phyloP scores from a whole-genome alignment of 495 filamentous ascomycete genomes.

The Penicillium herquei region DNA sequence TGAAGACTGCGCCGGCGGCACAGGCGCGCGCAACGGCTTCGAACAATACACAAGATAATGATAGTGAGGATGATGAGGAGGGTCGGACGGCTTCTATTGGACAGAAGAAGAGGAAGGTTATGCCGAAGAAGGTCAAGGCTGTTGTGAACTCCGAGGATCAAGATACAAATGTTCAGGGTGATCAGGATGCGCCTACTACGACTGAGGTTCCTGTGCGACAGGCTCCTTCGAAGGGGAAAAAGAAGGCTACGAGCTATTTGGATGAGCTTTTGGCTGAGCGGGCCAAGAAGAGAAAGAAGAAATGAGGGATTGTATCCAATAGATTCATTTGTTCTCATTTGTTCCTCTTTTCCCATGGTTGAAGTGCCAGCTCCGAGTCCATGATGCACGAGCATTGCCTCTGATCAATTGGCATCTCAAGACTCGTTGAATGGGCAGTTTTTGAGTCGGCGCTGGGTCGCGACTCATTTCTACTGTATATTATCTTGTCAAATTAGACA shows the following conservation, averaged over 20 bases:
- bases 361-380: neutral
- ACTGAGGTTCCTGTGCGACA: slow-evolving; percentile 13
- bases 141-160: neutral
- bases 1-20: slow-evolving; percentile 4
- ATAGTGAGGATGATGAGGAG: slow-evolving; percentile 58
- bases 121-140: slow-evolving; percentile 3
- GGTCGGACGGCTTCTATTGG: slow-evolving; percentile 58
- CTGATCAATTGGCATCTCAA: neutral
- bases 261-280: slow-evolving; percentile 52
- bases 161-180: neutral
- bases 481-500: too few species aligned
- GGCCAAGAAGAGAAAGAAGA: slow-evolving; percentile 55
- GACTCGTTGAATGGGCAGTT: neutral
- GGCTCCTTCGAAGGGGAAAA: slow-evolving; percentile 29
- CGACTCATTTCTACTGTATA: too few species aligned
- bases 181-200: neutral
- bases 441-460: neutral
- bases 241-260: slow-evolving; percentile 47
- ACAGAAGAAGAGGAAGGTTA: slow-evolving; percentile 35
- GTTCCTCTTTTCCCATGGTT: neutral
- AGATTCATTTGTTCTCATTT: neutral
- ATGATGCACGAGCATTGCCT: neutral
- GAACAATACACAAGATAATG: slow-evolving; percentile 18
- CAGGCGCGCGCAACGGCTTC: neutral
- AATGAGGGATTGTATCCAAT: slow-evolving; percentile 26